phyloP scores from a whole-genome alignment of 148 eudicot species.

The Pouteria glomerata region DNA sequence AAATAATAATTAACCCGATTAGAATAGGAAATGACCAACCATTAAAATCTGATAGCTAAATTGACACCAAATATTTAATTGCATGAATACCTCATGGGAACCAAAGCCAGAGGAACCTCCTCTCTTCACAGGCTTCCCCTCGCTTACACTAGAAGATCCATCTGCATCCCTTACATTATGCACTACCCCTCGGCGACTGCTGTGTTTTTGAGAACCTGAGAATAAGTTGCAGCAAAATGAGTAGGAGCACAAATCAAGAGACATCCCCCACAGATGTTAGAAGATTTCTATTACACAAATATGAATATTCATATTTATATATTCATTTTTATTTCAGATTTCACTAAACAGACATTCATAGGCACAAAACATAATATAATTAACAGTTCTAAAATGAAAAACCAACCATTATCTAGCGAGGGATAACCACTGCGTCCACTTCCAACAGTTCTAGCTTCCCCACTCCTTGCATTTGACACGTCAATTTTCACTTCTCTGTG shows the following conservation, averaged over 20 bases:
- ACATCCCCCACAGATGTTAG: background rate
- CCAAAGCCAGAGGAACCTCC: conserved; percentile 53
- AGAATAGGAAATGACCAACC: background rate
- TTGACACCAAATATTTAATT: background rate
- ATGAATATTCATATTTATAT: no score
- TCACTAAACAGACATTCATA: no score
- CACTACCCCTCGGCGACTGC: conserved; percentile 58
- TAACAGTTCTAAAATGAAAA: background rate
- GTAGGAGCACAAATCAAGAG: background rate
- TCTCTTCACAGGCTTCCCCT: conserved; percentile 55
- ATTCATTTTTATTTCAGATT: no score
- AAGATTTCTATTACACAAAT: background rate
- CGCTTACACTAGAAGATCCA: conserved; percentile 28
- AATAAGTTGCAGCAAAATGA: conserved; percentile 4
- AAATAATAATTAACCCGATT: conserved; percentile 3
- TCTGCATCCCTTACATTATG: conserved; percentile 58
- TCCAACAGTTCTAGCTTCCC: conserved; percentile 32
- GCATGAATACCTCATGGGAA: conserved; percentile 64
- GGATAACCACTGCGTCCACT: conserved; percentile 41
- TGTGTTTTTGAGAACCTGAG: conserved; percentile 65
- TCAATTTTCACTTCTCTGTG: conserved; percentile 49
- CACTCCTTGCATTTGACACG: conserved; percentile 24
- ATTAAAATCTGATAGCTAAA: background rate
- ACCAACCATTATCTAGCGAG: conserved; percentile 52
- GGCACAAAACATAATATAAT: background rate